A percentile compares a stretch with the other conserved stretches of the same genome.
These are phyloP conservation scores for Dicorynia guianensis DNA, from an alignment of 306 rosid genomes.

Conservation along the genomic window DNA sequence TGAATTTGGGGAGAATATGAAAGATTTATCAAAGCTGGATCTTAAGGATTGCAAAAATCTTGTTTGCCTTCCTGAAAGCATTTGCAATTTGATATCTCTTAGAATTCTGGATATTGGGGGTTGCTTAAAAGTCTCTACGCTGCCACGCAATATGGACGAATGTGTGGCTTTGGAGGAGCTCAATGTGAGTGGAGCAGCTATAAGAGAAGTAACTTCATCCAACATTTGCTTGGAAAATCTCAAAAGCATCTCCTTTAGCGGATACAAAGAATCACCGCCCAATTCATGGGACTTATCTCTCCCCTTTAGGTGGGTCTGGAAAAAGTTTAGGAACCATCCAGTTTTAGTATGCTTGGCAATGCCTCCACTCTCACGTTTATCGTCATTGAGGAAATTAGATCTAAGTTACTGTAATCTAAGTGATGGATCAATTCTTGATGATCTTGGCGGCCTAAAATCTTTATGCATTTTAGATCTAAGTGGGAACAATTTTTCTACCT, in stretches of 20 bases:
- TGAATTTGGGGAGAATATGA: not conserved
- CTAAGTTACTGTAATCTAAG: conserved; percentile 1
- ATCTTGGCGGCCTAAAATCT: not conserved
- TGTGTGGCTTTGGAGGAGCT: conserved; percentile 1
- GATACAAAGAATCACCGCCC: not conserved
- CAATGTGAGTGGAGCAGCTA: not conserved
- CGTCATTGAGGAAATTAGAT: not conserved
- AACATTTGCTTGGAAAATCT: not conserved
- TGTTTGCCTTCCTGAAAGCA: not conserved
- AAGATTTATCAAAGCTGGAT: not conserved
- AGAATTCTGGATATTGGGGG: not conserved
- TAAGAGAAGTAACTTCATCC: conserved; percentile 19
- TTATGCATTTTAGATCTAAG: no score
- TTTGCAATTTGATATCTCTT: conserved; percentile 5
- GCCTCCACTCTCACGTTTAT: not conserved
- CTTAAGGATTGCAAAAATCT: not conserved
- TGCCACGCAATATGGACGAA: not conserved
- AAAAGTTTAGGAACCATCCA: not conserved
- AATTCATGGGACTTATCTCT: not conserved
- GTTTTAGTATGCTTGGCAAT: not conserved
- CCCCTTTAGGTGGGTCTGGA: not conserved
- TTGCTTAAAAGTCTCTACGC: not conserved
- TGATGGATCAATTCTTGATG: not conserved
- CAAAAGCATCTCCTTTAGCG: not conserved
- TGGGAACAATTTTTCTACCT: no score